Base-by-base conservation (phyloP, 1,139 yeast species). In the Magnusiomyces starmeri region DNA sequence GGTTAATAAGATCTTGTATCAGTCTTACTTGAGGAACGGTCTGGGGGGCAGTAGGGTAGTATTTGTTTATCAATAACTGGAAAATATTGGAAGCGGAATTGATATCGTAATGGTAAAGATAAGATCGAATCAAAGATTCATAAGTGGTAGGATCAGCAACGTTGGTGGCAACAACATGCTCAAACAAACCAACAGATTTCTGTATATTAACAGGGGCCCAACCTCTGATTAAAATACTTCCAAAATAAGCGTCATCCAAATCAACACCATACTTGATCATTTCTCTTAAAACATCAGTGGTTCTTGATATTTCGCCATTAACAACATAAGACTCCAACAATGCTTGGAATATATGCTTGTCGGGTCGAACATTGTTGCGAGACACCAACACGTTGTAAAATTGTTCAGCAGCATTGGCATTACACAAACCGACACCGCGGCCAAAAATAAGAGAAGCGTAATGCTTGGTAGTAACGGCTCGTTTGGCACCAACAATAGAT, bases 381-480 rank as follows among this genome's bases (percentile, higher is more conserved):
- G 58, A 57, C 24, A 62, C 60, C 40, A 67, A 56, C 9, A 60
- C 61, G 6, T 63, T 57, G 55, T 69, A 72, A 51, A 70, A 70
- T 48, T 59, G 60, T 37, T 62, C 57, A 8, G 75, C 75, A 2
- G 67, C 61, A 2, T 57, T 61, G 10, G 72, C 55, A 49, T 71
- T 70, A 14, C 57, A 56, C 55, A 59, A 53, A 14, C 63, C 61
- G 9, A 71, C 72, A 2, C 76, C 76, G 10, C 73, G 66, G 12
- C 74, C 73, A 21, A 63, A 62, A 34, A 73, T 57, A 43, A 73
- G 57, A 2, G 75, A 65, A 2, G 75, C 73, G 44, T 67, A 68
- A 54, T 74, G 76, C 57, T 65, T 66, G 22, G 68, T 56, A 7
- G 67, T 59, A 46, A 64, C 56, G 40, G 59, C 55, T 41, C 56